A percentile compares a stretch with the other conserved stretches of the same genome.
Evolutionary conservation across 2,329 filamentous ascomycete genomes (phyloP).

Genomic region (Pseudogymnoascus sp.): DNA sequence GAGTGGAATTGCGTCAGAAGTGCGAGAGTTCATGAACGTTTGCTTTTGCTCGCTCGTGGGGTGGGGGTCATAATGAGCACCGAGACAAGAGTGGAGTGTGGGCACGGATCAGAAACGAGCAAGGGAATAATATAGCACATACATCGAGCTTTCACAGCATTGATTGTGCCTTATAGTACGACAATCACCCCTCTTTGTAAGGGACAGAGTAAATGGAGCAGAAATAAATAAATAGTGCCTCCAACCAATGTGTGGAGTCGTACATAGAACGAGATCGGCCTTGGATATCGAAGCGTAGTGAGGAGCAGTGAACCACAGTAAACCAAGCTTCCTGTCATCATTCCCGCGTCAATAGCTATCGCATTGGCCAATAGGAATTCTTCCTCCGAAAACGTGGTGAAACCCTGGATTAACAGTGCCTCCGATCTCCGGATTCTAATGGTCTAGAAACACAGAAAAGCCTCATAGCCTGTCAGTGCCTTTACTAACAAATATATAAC

Average conservation of each 20-base stretch:
- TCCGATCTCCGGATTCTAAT: background rate
- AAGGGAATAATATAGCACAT: background rate
- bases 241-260: background rate
- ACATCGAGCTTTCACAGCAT: background rate
- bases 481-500: background rate
- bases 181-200: background rate
- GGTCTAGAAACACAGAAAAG: background rate
- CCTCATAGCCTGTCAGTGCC: background rate
- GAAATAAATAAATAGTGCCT: background rate
- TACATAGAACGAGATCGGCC: background rate
- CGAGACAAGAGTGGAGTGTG: background rate
- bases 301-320: background rate
- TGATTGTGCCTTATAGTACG: background rate
- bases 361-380: background rate
- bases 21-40: background rate
- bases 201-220: background rate
- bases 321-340: constrained; percentile 7
- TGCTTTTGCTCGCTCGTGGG: background rate
- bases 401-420: constrained; percentile 4
- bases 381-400: background rate
- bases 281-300: background rate
- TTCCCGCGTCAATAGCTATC: background rate
- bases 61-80: constrained; percentile 7
- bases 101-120: background rate
- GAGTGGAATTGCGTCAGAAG: background rate